Evolutionary conservation across 305 asterid species (phyloP).

Genomic region (Solanum chacoense): DNA sequence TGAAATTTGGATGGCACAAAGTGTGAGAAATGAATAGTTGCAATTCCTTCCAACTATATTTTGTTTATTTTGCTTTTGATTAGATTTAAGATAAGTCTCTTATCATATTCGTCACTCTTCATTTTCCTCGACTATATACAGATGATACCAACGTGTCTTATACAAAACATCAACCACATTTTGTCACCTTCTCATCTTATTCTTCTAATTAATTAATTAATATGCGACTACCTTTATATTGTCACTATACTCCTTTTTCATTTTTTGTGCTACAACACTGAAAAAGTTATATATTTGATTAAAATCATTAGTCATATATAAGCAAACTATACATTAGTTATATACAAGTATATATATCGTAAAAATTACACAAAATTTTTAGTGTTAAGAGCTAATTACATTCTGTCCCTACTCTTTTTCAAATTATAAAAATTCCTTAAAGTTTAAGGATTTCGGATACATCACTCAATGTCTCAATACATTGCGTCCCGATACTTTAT

Average conservation of each 20-base stretch:
- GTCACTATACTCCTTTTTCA: neutral
- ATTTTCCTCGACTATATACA: neutral
- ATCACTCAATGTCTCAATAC: too few relatives aligned
- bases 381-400: too few relatives aligned
- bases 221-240: neutral
- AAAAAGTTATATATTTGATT: too few relatives aligned
- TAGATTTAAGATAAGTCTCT: neutral
- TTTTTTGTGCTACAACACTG: neutral
- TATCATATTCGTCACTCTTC: neutral
- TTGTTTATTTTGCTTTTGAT: neutral
- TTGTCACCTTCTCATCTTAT: neutral
- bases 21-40: neutral
- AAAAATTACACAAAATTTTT: too few relatives aligned
- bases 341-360: too few relatives aligned
- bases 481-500: too few relatives aligned
- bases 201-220: neutral
- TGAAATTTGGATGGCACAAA: neutral
- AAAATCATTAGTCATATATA: neutral
- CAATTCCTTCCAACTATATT: neutral
- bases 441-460: too few relatives aligned
- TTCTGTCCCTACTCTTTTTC: too few relatives aligned
- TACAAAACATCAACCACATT: neutral
- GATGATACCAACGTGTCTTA: neutral
- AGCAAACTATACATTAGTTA: neutral
- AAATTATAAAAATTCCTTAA: too few relatives aligned